Percentiles rank a stretch among this genome's conserved stretches.
Evolutionary conservation across 2,329 filamentous ascomycete species (phyloP).

Genomic region (Xylaria digitata): DNA sequence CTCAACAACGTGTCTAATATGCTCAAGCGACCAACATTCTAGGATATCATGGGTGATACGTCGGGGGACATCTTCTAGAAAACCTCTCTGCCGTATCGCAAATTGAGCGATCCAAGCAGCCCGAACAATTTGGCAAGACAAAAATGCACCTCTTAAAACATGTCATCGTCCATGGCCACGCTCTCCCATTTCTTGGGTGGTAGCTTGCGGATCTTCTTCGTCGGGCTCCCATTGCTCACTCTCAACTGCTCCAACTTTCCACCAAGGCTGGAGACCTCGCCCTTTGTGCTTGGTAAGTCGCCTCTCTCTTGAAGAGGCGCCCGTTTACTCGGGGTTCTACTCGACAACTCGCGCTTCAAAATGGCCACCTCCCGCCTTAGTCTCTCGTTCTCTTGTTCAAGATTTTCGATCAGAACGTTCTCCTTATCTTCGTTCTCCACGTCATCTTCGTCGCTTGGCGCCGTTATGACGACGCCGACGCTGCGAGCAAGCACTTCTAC

Average conservation of each 20-base stretch:
- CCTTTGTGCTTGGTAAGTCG: conserved; percentile 51
- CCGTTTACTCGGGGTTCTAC: conserved; percentile 72
- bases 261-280: conserved; percentile 54
- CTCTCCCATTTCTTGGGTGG: conserved; percentile 61
- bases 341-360: conserved; percentile 73
- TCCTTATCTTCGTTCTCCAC: conserved; percentile 66
- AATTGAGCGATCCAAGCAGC: not conserved
- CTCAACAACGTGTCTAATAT: conserved; percentile 29
- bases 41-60: conserved; percentile 9
- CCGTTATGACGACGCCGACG: conserved; percentile 56
- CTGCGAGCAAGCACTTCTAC: conserved; percentile 76
- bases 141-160: conserved; percentile 47
- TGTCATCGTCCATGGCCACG: conserved; percentile 54
- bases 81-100: conserved; percentile 4
- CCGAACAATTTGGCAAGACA: not conserved
- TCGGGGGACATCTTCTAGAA: conserved; percentile 4
- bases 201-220: conserved; percentile 64
- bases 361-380: conserved; percentile 73
- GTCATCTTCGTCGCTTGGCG: conserved; percentile 59
- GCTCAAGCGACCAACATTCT: conserved; percentile 19
- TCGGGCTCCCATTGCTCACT: conserved; percentile 61
- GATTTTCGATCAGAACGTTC: conserved; percentile 70
- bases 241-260: conserved; percentile 63
- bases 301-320: conserved; percentile 66
- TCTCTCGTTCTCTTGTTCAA: conserved; percentile 77